These are phyloP conservation scores for Volvariella surrecta DNA, from an alignment of 1,284 basidiomycete species.

Conservation along the genomic window DNA sequence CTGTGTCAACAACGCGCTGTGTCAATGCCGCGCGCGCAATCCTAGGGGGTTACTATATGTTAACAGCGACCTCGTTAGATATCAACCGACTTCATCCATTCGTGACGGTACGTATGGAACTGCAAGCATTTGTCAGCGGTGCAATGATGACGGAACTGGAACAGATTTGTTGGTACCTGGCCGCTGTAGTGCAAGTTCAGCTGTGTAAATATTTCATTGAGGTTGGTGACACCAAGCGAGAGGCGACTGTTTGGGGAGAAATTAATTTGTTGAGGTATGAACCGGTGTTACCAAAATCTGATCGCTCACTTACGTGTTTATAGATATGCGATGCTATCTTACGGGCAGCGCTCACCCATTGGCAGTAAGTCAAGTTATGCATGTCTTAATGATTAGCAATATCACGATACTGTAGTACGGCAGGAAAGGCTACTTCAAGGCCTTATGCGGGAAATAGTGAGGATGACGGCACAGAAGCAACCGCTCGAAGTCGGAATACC, in stretches of 20 bases:
- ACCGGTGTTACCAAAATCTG: not conserved
- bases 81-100: conserved; percentile 74
- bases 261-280: conserved; percentile 68
- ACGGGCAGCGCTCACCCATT: conserved; percentile 71
- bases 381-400: not conserved
- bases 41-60: conserved; percentile 60
- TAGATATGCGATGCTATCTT: conserved; percentile 74
- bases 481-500: conserved; percentile 72
- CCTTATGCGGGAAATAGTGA: conserved; percentile 76
- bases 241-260: conserved; percentile 74
- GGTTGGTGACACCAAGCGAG: conserved; percentile 55
- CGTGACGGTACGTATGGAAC: conserved; percentile 47
- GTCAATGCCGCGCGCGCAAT: conserved; percentile 65
- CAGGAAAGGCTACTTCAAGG: conserved; percentile 76
- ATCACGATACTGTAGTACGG: conserved; percentile 38
- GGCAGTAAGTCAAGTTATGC: conserved; percentile 48
- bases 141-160: conserved; percentile 4
- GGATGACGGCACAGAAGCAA: conserved; percentile 67
- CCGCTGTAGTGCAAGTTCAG: conserved; percentile 76
- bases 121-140: not conserved
- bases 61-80: conserved; percentile 70
- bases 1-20: conserved; percentile 61
- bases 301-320: conserved; percentile 9
- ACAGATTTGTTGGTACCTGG: conserved; percentile 83
- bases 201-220: conserved; percentile 79